Percentiles rank a stretch among this genome's conserved stretches.
phyloP scores from a whole-genome alignment of 2,329 filamentous ascomycete species.

The Cladosporium sp. region DNA sequence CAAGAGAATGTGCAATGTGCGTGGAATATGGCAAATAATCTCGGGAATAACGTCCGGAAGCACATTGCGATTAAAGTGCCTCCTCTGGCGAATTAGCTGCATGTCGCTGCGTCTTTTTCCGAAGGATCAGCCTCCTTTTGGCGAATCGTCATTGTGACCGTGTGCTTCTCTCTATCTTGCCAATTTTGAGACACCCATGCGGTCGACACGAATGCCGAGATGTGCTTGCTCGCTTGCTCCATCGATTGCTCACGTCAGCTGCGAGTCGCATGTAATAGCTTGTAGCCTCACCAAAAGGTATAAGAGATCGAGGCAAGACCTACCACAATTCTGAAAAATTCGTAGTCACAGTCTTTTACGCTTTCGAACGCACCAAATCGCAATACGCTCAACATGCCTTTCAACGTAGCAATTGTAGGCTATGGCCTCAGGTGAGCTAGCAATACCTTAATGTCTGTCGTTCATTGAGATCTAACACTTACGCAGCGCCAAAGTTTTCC shows the following conservation, averaged over 20 bases:
- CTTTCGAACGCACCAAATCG: background rate
- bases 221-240: conserved; percentile 3
- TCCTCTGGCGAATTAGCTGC: background rate
- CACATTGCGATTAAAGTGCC: background rate
- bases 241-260: background rate
- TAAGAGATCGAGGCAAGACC: background rate
- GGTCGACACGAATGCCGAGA: background rate
- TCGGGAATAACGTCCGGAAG: background rate
- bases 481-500: conserved; percentile 69
- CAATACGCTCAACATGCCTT: conserved; percentile 27
- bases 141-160: background rate
- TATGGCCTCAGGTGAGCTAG: conserved; percentile 53
- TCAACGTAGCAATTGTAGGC: conserved; percentile 60
- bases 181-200: background rate
- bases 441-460: background rate
- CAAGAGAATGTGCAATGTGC: background rate
- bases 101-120: background rate
- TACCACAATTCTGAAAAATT: background rate
- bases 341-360: background rate
- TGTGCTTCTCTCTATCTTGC: background rate
- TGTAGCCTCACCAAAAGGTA: background rate
- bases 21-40: background rate
- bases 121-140: background rate
- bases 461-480: background rate
- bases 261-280: background rate